A percentile compares a stretch with the other conserved stretches of the same genome.
phyloP scores from a whole-genome alignment of 1,284 basidiomycete genomes.

The Ceratobasidium sp. region DNA sequence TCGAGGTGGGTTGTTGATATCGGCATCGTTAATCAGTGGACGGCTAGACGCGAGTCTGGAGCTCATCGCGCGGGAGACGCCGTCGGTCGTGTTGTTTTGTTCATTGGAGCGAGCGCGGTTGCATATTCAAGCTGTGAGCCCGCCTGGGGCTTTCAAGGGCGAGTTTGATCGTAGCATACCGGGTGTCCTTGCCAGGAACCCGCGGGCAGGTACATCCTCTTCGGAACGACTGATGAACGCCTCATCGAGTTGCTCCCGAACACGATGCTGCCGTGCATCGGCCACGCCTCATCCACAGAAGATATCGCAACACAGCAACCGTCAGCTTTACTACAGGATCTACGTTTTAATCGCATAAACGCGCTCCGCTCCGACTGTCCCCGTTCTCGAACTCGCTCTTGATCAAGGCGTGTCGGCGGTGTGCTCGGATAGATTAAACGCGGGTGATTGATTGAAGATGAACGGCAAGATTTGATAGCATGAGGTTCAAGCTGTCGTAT shows the following conservation, averaged over 20 bases:
- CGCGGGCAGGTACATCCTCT: background rate
- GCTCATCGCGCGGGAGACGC: constrained; percentile 45
- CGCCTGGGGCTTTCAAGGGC: constrained; percentile 50
- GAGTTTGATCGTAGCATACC: constrained; percentile 54
- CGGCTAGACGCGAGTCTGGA: constrained; percentile 32
- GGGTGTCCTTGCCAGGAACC: constrained; percentile 51
- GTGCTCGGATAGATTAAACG: too few species aligned
- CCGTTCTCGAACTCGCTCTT: constrained; percentile 51
- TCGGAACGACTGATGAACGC: constrained; percentile 48
- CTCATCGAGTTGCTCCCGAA: constrained; percentile 54
- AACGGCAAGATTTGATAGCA: too few species aligned
- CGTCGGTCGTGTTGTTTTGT: constrained; percentile 47
- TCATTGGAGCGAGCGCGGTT: constrained; percentile 47
- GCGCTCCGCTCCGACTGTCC: constrained; percentile 53
- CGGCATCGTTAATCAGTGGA: constrained; percentile 48
- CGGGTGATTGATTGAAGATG: too few species aligned
- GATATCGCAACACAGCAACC: constrained; percentile 37
- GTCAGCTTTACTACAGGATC: constrained; percentile 50
- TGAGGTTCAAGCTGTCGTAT: too few species aligned
- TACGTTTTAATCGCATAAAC: constrained; percentile 51
- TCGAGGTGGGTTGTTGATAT: constrained; percentile 42
- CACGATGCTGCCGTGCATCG: constrained; percentile 52
- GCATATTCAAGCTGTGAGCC: constrained; percentile 52
- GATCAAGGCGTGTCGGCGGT: too few species aligned
- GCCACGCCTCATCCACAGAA: constrained; percentile 50